These are phyloP conservation scores for Scedosporium minutisporum DNA, from an alignment of 2,329 filamentous ascomycete species.

Conservation along the genomic window DNA sequence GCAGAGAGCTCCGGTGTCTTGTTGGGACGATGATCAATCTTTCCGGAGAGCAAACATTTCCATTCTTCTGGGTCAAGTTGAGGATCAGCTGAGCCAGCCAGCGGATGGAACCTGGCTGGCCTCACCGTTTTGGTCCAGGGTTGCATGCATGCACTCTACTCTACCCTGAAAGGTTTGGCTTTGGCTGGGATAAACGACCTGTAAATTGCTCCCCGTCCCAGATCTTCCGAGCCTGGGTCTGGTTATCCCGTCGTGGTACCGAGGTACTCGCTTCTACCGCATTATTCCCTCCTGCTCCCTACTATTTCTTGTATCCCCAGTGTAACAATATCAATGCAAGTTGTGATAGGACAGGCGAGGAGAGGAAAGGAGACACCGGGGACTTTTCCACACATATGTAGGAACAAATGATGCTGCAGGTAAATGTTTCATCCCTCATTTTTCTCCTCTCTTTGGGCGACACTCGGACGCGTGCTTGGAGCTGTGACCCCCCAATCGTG, in stretches of 20 bases:
- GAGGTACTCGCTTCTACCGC: not conserved
- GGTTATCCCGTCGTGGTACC: not conserved
- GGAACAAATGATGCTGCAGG: not conserved
- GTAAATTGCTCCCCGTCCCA: not conserved
- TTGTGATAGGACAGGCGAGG: too few species aligned
- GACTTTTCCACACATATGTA: not conserved
- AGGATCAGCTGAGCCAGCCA: not conserved
- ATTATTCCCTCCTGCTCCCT: not conserved
- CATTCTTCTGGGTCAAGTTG: not conserved
- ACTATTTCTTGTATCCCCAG: not conserved
- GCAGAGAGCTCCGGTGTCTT: too few species aligned
- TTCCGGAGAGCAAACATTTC: not conserved
- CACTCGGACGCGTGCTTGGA: not conserved
- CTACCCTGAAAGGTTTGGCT: not conserved
- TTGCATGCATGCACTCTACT: not conserved
- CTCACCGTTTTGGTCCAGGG: not conserved
- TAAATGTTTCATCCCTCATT: constrained; percentile 1
- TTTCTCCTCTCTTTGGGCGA: not conserved
- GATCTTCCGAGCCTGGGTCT: not conserved
- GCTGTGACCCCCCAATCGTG: not conserved
- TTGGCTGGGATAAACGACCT: too few species aligned
- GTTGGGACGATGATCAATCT: not conserved
- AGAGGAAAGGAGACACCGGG: not conserved
- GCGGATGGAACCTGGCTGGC: too few species aligned
- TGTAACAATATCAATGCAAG: too few species aligned